Base-by-base conservation (phyloP, 495 filamentous ascomycete species). In the Aspergillus steynii region DNA sequence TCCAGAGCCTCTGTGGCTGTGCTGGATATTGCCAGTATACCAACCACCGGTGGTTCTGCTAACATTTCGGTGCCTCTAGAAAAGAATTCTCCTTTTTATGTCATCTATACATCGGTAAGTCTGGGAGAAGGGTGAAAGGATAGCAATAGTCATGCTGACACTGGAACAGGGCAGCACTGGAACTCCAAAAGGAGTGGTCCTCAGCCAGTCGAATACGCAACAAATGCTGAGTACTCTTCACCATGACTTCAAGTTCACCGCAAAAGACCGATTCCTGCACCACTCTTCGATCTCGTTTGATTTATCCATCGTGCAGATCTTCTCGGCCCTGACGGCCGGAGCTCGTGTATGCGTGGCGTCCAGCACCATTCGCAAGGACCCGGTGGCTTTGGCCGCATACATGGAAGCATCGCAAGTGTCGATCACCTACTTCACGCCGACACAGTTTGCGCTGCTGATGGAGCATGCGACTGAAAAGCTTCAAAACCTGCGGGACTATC, bases 271-370 rank as follows among this genome's bases (percentile, higher is more conserved):
- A 5, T 65, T 76, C 50, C 73, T 76, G 27, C 67, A 69, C 29
- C 71, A 74, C 28, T 66, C 65, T 12, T 74, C 74, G 9, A 65
- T 71, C 31, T 63, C 60, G 42, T 76, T 75, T 60, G 73, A 76
- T 53, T 45, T 74, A 4, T 76, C 73, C 1, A 55, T 76, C 3
- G 65, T 63, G 3, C 71, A 76, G 59, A 74, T 76, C 26, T 76
- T 68, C 31, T 58, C 56, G 25, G 62, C 66, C 28, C 60, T 76
- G 50, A 69, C 64, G 3, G 50, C 32, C 29, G 73, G 74, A 29
- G 74, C 60, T 20, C 71, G 59, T 5, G 34, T 74, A 25, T 61
- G 58, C 37, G 54, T 75, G 20, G 73, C 71, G 29, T 55, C 53
- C 5, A 31, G 48, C 20, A 57, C 61, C 29, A 57, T 59, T 4